phyloP scores from a whole-genome alignment of 345 rosid species.

The Camelina laxa region DNA sequence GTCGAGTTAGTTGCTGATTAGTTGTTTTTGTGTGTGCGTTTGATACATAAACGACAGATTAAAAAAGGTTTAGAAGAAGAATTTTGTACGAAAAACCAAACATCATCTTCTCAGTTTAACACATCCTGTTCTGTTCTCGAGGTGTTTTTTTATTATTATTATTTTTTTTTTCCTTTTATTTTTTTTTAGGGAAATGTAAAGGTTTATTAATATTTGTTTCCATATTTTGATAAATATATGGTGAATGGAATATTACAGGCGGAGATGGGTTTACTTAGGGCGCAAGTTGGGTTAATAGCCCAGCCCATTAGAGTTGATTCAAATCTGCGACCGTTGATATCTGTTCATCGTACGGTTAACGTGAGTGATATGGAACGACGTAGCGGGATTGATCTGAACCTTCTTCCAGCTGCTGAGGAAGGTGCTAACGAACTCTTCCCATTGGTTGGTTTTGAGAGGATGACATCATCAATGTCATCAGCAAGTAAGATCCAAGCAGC shows the following conservation, averaged over 20 bases:
- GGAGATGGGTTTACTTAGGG: constrained; percentile 27
- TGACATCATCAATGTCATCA: no score
- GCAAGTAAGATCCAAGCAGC: constrained; percentile 22
- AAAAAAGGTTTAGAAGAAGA: constrained; percentile 8
- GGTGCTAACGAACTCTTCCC: not conserved
- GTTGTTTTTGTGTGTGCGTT: not conserved
- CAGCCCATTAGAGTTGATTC: constrained; percentile 26
- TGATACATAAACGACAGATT: not conserved
- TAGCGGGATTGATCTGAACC: constrained; percentile 35
- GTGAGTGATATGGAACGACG: not conserved
- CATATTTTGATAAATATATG: constrained; percentile 2
- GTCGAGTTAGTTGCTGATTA: not conserved
- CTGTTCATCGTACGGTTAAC: constrained; percentile 24
- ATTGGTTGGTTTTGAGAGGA: constrained; percentile 1
- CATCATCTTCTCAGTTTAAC: constrained; percentile 15
- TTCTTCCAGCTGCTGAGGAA: constrained; percentile 31
- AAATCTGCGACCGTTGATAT: constrained; percentile 25
- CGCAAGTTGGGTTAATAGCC: constrained; percentile 28
- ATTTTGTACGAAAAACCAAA: not conserved
- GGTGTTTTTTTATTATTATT: not conserved
- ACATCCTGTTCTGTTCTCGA: constrained; percentile 19
- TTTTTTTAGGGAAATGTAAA: not conserved
- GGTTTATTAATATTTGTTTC: not conserved
- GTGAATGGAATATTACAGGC: constrained; percentile 21
- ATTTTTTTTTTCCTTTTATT: not conserved